phyloP scores from a whole-genome alignment of 129 eudicot genomes.

The Centella asiatica region DNA sequence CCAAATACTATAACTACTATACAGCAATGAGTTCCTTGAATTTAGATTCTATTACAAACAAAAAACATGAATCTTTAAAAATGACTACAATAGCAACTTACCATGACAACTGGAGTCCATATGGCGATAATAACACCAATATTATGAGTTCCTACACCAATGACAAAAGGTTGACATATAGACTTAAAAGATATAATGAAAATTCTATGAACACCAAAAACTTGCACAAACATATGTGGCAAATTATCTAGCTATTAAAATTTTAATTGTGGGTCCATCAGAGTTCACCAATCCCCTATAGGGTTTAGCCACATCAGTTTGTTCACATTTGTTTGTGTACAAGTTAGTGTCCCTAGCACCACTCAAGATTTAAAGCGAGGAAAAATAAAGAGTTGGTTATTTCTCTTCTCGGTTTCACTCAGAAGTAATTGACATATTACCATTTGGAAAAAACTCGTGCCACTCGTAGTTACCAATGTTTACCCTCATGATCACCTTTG shows the following conservation, averaged over 20 bases:
- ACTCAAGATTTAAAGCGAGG: too few relatives aligned
- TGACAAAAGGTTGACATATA: conserved; percentile 13
- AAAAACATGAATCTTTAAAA: conserved; percentile 1
- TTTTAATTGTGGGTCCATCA: too few relatives aligned
- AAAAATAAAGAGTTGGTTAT: neutral
- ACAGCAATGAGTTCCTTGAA: conserved; percentile 11
- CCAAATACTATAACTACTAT: too few relatives aligned
- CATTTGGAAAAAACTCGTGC: conserved; percentile 96
- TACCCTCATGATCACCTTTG: conserved; percentile 60
- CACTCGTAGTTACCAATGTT: conserved; percentile 55
- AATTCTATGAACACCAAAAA: too few relatives aligned
- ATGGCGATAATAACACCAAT: conserved; percentile 75
- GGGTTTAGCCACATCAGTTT: too few relatives aligned
- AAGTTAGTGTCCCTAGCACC: too few relatives aligned
- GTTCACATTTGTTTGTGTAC: too few relatives aligned
- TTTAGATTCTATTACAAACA: conserved; percentile 18
- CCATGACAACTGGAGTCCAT: conserved; percentile 93
- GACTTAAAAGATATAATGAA: conserved; percentile 6
- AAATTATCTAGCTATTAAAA: too few relatives aligned
- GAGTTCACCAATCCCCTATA: too few relatives aligned
- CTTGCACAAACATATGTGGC: too few relatives aligned
- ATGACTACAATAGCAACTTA: conserved; percentile 25
- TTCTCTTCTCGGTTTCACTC: neutral
- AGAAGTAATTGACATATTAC: conserved; percentile 28
- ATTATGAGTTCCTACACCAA: conserved; percentile 61